These are phyloP conservation scores for Cardiospermum halicacabum DNA, from an alignment of 345 rosid genomes.

Conservation along the genomic window DNA sequence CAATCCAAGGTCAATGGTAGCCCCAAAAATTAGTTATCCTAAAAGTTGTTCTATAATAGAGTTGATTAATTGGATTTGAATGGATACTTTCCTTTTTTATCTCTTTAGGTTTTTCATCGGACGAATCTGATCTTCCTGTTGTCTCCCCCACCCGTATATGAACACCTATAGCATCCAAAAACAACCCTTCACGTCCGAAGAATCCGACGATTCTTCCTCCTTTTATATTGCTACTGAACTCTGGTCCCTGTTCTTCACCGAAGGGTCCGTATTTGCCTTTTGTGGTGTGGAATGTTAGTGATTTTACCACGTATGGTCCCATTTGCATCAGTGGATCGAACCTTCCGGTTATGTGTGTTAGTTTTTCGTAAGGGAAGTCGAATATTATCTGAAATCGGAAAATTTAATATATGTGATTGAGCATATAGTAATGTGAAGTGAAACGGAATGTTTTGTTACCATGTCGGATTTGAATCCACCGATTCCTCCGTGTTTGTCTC, in stretches of 20 bases:
- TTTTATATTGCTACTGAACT: slow-evolving; percentile 46
- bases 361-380: slow-evolving; percentile 74
- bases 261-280: slow-evolving; percentile 80
- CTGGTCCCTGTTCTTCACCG: slow-evolving; percentile 86
- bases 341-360: slow-evolving; percentile 68
- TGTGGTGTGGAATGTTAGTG: slow-evolving; percentile 80
- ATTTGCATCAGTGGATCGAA: slow-evolving; percentile 65
- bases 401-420: too few relatives aligned
- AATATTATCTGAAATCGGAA: slow-evolving; percentile 48
- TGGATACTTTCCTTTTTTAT: too few relatives aligned
- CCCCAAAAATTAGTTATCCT: too few relatives aligned
- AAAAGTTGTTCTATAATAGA: too few relatives aligned
- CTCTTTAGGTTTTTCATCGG: slow-evolving; percentile 43
- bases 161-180: slow-evolving; percentile 77
- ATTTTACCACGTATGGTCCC: slow-evolving; percentile 69
- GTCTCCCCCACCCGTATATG: slow-evolving; percentile 48
- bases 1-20: too few relatives aligned
- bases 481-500: slow-evolving; percentile 85
- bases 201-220: slow-evolving; percentile 83
- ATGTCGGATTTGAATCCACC: slow-evolving; percentile 72
- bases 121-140: slow-evolving; percentile 79
- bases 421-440: too few relatives aligned
- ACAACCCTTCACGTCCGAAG: slow-evolving; percentile 69
- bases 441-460: slow-evolving; percentile 31
- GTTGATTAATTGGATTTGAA: too few relatives aligned